A percentile compares a stretch with the other conserved stretches of the same genome.
Evolutionary conservation across 768 basidiomycete genomes (phyloP).

Genomic region (Suillus subalutaceus): DNA sequence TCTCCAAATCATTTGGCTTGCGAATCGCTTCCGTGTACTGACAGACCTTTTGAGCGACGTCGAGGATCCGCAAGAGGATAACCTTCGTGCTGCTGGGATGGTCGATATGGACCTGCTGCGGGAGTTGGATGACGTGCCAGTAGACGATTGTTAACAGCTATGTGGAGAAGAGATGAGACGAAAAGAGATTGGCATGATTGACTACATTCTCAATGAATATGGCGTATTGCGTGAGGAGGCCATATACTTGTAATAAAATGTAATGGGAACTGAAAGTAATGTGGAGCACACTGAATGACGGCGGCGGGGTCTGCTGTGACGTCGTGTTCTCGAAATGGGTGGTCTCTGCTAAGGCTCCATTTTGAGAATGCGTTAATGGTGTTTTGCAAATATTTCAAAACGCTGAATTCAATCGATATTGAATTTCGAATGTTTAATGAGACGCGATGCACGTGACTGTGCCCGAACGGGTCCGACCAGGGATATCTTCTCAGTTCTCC

Average conservation of each 20-base stretch:
- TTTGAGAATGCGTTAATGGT: too few species aligned
- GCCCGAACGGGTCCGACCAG: too few species aligned
- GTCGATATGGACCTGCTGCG: conserved; percentile 9
- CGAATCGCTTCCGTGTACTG: conserved; percentile 11
- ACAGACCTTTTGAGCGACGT: conserved; percentile 8
- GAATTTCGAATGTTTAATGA: not conserved
- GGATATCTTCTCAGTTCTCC: not conserved
- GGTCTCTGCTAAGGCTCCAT: too few species aligned
- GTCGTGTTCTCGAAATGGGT: too few species aligned
- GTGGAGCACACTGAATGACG: too few species aligned
- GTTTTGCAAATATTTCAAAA: too few species aligned
- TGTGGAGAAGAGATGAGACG: not conserved
- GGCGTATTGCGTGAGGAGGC: too few species aligned
- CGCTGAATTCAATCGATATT: too few species aligned
- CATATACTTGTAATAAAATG: too few species aligned
- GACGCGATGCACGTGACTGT: not conserved
- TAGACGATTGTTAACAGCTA: not conserved
- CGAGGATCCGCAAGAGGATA: not conserved
- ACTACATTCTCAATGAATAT: not conserved
- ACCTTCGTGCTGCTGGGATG: conserved; percentile 16
- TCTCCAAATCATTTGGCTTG: conserved; percentile 19
- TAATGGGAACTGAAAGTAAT: too few species aligned
- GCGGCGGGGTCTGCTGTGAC: too few species aligned
- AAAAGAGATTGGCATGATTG: not conserved
- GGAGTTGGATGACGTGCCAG: not conserved